Conservation (phyloP, 164 flowering plant species). For the Nelumbo lutea region DNA sequence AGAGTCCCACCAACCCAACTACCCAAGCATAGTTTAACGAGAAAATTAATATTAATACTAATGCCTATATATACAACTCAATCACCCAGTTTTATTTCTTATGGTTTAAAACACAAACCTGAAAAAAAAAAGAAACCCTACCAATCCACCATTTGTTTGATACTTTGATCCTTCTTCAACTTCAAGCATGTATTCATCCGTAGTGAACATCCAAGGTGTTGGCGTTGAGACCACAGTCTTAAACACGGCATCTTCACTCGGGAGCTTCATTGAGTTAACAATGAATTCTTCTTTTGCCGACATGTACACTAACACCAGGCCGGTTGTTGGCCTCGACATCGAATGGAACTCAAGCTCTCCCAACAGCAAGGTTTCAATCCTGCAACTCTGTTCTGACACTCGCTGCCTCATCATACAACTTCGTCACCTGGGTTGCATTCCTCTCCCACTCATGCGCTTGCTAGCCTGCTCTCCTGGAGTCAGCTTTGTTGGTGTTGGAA, state of each 20-base stretch:
- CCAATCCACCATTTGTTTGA: too few species aligned
- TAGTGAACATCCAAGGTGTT: not conserved
- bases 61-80: not conserved
- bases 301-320: not conserved
- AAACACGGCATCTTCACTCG: too few species aligned
- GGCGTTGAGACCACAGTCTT: not conserved
- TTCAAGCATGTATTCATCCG: not conserved
- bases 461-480: not conserved
- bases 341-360: not conserved
- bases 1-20: too few species aligned
- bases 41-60: too few species aligned
- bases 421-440: not conserved
- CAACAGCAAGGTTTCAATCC: not conserved
- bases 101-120: not conserved
- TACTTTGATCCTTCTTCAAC: not conserved
- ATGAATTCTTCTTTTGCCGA: not conserved
- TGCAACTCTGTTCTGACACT: not conserved
- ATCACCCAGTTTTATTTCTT: not conserved
- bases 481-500: slow-evolving; percentile 1
- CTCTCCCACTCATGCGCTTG: not conserved
- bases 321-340: not conserved
- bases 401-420: slow-evolving; percentile 1
- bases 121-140: not conserved
- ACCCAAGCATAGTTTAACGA: too few species aligned
- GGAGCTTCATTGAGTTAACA: not conserved